Conservation (phyloP, 1,284 basidiomycete genomes). For the Ustilago nuda region DNA sequence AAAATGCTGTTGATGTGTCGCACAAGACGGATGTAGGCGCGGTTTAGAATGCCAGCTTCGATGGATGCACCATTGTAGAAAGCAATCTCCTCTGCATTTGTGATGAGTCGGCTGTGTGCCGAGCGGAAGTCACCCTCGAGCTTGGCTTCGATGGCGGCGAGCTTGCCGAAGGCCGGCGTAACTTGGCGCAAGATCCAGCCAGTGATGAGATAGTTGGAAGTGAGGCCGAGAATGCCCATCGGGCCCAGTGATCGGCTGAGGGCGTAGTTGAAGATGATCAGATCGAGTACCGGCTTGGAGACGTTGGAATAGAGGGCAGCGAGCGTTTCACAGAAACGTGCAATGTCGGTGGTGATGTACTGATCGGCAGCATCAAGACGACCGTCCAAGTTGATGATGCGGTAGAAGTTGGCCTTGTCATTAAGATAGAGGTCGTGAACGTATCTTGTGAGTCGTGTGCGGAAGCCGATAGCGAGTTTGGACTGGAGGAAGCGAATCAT, state of each 20-base stretch:
- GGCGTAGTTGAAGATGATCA: constrained; percentile 92
- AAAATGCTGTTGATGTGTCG: constrained; percentile 92
- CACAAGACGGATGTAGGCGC: constrained; percentile 83
- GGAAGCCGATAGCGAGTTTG: constrained; percentile 85
- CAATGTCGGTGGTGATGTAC: constrained; percentile 92
- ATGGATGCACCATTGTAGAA: constrained; percentile 91
- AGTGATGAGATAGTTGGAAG: constrained; percentile 86
- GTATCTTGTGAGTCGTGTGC: constrained; percentile 89
- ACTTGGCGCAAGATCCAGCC: constrained; percentile 83
- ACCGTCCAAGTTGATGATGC: constrained; percentile 65
- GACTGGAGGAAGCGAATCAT: constrained; percentile 94
- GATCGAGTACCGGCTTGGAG: constrained; percentile 86
- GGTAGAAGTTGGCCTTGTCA: constrained; percentile 74
- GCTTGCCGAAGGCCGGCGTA: constrained; percentile 91
- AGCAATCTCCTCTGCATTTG: constrained; percentile 93
- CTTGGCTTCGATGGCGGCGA: constrained; percentile 88
- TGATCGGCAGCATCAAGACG: constrained; percentile 68
- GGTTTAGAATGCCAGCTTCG: constrained; percentile 84
- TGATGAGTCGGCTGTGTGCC: constrained; percentile 86
- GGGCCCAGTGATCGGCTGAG: constrained; percentile 86
- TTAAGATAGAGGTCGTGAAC: constrained; percentile 85
- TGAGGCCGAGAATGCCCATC: constrained; percentile 79
- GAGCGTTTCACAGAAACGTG: constrained; percentile 87
- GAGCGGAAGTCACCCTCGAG: constrained; percentile 87
- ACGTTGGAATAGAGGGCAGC: constrained; percentile 80